Evolutionary conservation across 2,329 filamentous ascomycete genomes (phyloP).

Genomic region (Curvularia sp.): DNA sequence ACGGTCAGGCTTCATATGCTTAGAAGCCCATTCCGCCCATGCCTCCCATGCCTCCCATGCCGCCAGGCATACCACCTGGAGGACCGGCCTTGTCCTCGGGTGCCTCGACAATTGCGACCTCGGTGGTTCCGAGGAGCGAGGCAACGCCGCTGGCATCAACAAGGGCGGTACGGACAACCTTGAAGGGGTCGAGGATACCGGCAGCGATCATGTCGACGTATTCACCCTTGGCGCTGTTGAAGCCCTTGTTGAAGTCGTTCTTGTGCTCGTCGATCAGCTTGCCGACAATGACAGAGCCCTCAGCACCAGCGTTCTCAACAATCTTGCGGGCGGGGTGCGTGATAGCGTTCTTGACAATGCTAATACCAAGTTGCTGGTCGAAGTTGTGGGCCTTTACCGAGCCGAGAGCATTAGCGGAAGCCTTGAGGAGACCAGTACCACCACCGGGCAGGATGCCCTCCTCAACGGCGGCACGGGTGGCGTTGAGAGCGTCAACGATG

Average conservation of each 20-base stretch:
- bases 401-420: slow-evolving; percentile 84
- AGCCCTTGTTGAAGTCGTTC: slow-evolving; percentile 96
- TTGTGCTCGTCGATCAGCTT: slow-evolving; percentile 96
- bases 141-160: slow-evolving; percentile 95
- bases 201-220: slow-evolving; percentile 98
- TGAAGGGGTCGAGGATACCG: slow-evolving; percentile 98
- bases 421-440: slow-evolving; percentile 98
- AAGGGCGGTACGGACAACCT: slow-evolving; percentile 97
- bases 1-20: slow-evolving; percentile 35
- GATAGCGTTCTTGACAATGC: slow-evolving; percentile 97
- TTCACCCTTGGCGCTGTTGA: slow-evolving; percentile 94
- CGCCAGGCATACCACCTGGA: slow-evolving; percentile 65
- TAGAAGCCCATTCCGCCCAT: slow-evolving; percentile 70
- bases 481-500: slow-evolving; percentile 97
- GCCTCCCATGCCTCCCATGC: slow-evolving; percentile 58
- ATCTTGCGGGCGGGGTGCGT: slow-evolving; percentile 93
- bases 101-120: slow-evolving; percentile 97
- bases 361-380: slow-evolving; percentile 97
- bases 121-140: slow-evolving; percentile 94
- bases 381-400: slow-evolving; percentile 92
- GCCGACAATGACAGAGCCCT: slow-evolving; percentile 95
- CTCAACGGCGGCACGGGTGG: slow-evolving; percentile 96
- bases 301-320: slow-evolving; percentile 95
- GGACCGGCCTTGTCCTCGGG: slow-evolving; percentile 80
- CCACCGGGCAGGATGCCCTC: slow-evolving; percentile 98